Evolutionary conservation across 2,329 filamentous ascomycete species (phyloP).

Genomic region (Teratosphaeria nubilosa): DNA sequence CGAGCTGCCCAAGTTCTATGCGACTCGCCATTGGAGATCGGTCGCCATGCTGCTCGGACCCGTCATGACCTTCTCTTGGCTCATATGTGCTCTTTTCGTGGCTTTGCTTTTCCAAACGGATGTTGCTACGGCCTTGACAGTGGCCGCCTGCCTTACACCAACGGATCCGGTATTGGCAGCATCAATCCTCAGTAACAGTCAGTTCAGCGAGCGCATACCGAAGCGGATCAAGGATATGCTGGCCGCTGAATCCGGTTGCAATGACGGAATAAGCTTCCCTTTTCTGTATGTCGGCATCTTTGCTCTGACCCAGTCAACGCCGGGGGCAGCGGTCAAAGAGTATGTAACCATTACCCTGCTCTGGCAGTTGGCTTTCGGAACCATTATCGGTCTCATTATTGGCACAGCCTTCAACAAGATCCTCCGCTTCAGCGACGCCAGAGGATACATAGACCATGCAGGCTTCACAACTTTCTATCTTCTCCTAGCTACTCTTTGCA

Average conservation of each 20-base stretch:
- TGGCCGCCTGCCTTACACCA: slow-evolving; percentile 46
- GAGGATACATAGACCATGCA: slow-evolving; percentile 38
- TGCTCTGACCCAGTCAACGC: slow-evolving; percentile 30
- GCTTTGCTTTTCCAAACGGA: slow-evolving; percentile 37
- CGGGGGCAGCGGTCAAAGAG: slow-evolving; percentile 35
- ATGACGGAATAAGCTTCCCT: slow-evolving; percentile 47
- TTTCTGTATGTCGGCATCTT: slow-evolving; percentile 46
- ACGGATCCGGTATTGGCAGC: slow-evolving; percentile 49
- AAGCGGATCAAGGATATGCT: slow-evolving; percentile 42
- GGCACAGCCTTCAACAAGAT: slow-evolving; percentile 39
- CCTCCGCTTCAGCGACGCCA: slow-evolving; percentile 37
- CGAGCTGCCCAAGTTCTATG: slow-evolving; percentile 34
- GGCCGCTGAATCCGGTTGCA: slow-evolving; percentile 45
- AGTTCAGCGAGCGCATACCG: slow-evolving; percentile 43
- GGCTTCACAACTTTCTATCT: slow-evolving; percentile 48
- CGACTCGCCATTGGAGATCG: slow-evolving; percentile 43
- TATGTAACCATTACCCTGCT: slow-evolving; percentile 46
- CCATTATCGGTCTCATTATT: slow-evolving; percentile 37
- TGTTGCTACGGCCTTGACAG: slow-evolving; percentile 38
- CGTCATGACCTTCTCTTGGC: slow-evolving; percentile 42
- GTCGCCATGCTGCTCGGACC: slow-evolving; percentile 41
- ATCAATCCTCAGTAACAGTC: slow-evolving; percentile 43
- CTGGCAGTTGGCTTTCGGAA: slow-evolving; percentile 45
- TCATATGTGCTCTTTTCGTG: slow-evolving; percentile 39
- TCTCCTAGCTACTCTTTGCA: slow-evolving; percentile 42